Evolutionary conservation across 148 eudicot genomes (phyloP), one percentile per base, ranked within the genome.

Genomic region (Nyssa sinensis): DNA sequence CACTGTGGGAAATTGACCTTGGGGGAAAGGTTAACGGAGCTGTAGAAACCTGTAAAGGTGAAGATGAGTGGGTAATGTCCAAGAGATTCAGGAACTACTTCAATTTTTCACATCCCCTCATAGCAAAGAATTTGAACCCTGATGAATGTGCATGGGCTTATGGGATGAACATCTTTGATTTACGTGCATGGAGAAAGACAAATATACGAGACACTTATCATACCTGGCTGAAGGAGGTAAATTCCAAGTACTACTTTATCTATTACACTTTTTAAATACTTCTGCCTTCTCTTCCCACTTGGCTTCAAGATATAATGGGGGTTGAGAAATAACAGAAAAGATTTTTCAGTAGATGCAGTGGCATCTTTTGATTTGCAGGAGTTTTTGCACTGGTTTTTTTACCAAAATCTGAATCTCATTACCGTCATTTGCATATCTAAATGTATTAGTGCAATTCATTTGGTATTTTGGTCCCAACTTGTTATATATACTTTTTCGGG

Each of bases 81-180:
- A 95, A 95, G 86, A 84, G 82, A 34, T 89, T 95, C 77, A 89
- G 81, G 78, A 95, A 83, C 76, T 95, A 95, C 85, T 95, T 93
- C 86, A 95, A 95, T 77, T 95, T 95, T 77, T 95, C 99, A 61
- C 94, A 95, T 80, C 99, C 99, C 25, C 91, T 88, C 61, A 83
- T 95, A 63, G 81, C 88, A 63, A 85, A 91, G 76, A 86, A 86
- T 74, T 84, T 95, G 83, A 81, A 95, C 77, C 90, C 99, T 9
- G 93, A 91, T 27, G 97, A 93, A 74, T 95, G 99, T 78, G 99
- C 99, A 31, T 95, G 99, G 99, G 99, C 99, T 60, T 95, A 95
- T 80, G 99, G 99, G 68, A 95, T 95, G 99, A 95, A 95, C 72
- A 81, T 95, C 65, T 95, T 95, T 83, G 99, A 95, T 87, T 81